Percentiles rank a stretch among this genome's conserved stretches.
Conservation (phyloP, 352 stramenopile species). For the Globisporangium echinulatum region DNA sequence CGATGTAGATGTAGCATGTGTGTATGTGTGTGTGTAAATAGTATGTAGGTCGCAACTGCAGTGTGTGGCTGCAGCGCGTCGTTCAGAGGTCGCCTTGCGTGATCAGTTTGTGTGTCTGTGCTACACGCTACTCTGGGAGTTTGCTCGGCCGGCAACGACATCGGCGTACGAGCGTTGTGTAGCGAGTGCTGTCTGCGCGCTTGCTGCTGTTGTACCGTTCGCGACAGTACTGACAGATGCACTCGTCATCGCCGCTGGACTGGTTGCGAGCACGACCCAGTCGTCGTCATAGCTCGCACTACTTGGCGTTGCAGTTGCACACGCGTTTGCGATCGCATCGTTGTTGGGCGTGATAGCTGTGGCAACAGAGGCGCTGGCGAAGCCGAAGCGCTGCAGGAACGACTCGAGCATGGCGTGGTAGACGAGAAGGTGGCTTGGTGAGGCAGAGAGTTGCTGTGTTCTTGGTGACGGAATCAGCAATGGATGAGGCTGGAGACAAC, state of each 20-base stretch:
- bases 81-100: too few species aligned
- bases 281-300: slow-evolving; percentile 4
- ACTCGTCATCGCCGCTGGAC: too few species aligned
- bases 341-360: neutral
- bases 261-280: slow-evolving; percentile 8
- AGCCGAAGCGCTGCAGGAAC: slow-evolving; percentile 7
- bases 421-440: neutral
- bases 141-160: slow-evolving; percentile 13
- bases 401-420: slow-evolving; percentile 7
- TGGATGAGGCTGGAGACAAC: too few species aligned
- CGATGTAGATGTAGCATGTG: too few species aligned
- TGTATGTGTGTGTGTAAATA: too few species aligned
- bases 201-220: neutral
- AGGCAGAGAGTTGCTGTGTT: too few species aligned
- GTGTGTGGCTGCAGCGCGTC: too few species aligned
- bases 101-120: too few species aligned
- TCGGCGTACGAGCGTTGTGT: slow-evolving; percentile 23
- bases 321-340: neutral
- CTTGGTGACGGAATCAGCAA: too few species aligned
- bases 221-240: neutral
- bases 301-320: too few species aligned
- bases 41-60: too few species aligned
- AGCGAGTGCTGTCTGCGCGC: neutral
- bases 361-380: neutral
- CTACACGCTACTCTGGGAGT: neutral